Conservation (phyloP, 1,284 basidiomycete species). For the Ceratobasidium sp. region DNA sequence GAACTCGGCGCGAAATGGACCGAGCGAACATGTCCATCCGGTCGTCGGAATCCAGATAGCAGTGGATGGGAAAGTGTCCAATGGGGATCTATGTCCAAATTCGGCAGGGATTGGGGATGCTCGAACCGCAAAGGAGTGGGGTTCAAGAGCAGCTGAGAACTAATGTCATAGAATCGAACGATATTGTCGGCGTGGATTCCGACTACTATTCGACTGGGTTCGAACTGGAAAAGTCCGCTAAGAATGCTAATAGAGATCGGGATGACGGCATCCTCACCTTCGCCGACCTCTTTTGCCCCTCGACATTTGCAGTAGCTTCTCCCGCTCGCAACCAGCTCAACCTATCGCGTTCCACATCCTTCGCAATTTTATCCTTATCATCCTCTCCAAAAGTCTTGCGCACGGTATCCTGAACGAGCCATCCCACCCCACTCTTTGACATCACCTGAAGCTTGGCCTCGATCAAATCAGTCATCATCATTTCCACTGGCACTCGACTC, state of each 20-base stretch:
- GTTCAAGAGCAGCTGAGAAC: conserved; percentile 67
- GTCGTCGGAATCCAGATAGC: conserved; percentile 56
- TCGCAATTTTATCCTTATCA: not conserved
- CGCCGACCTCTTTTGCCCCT: conserved; percentile 26
- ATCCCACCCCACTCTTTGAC: conserved; percentile 5
- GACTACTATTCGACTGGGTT: conserved; percentile 71
- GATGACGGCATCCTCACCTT: conserved; percentile 35
- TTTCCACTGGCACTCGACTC: conserved; percentile 13
- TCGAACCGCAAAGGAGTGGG: conserved; percentile 57
- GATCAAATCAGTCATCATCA: conserved; percentile 27
- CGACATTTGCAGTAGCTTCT: conserved; percentile 2
- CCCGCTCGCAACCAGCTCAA: conserved; percentile 18
- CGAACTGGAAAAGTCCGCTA: too few species aligned
- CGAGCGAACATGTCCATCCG: conserved; percentile 56
- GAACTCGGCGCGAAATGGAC: conserved; percentile 69
- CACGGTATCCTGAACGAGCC: conserved; percentile 22
- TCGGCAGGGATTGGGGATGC: conserved; percentile 65
- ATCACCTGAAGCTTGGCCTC: conserved; percentile 14
- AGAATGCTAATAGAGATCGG: too few species aligned
- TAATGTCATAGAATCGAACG: conserved; percentile 72
- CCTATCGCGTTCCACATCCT: conserved; percentile 15
- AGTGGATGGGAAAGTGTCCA: conserved; percentile 34
- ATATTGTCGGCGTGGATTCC: conserved; percentile 71
- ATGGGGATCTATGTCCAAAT: conserved; percentile 65
- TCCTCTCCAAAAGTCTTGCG: not conserved